Conservation (phyloP, 306 rosid species). For the Citrullus colocynthis region DNA sequence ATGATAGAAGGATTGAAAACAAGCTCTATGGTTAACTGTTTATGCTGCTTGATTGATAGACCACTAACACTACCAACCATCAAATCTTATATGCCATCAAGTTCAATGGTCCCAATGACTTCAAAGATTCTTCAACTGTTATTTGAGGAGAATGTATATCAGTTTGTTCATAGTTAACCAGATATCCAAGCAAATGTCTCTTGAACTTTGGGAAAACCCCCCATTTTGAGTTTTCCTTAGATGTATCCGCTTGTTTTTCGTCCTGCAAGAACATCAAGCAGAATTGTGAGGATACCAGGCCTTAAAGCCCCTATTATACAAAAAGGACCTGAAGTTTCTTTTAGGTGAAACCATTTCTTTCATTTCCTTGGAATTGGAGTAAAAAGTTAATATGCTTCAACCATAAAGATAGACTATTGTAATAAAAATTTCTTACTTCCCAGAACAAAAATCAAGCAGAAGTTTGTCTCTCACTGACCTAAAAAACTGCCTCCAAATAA, state of each 20-base stretch:
- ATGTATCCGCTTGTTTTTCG: slow-evolving; percentile 28
- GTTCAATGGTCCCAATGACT: slow-evolving; percentile 46
- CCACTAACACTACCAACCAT: slow-evolving; percentile 14
- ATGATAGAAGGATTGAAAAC: slow-evolving; percentile 37
- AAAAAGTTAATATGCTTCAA: not conserved
- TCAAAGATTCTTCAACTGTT: slow-evolving; percentile 37
- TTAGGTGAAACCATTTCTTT: slow-evolving; percentile 14
- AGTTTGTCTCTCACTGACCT: not conserved
- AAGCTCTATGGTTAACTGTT: slow-evolving; percentile 12
- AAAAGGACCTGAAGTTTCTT: slow-evolving; percentile 25
- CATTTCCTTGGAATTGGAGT: slow-evolving; percentile 11
- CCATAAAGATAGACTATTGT: no score
- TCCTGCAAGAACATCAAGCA: slow-evolving; percentile 36
- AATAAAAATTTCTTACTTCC: no score
- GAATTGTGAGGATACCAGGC: slow-evolving; percentile 36
- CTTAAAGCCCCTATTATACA: slow-evolving; percentile 24
- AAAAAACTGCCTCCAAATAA: no score
- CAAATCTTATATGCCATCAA: slow-evolving; percentile 27
- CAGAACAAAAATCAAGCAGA: no score
- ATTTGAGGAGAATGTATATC: slow-evolving; percentile 39
- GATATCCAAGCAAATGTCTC: slow-evolving; percentile 34
- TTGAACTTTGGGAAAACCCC: slow-evolving; percentile 35
- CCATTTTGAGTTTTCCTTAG: slow-evolving; percentile 26
- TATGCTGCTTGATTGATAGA: no score
- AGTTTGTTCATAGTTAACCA: slow-evolving; percentile 39